phyloP scores from a whole-genome alignment of 2,329 filamentous ascomycete genomes.

The Phaeosphaeriaceae sp. region DNA sequence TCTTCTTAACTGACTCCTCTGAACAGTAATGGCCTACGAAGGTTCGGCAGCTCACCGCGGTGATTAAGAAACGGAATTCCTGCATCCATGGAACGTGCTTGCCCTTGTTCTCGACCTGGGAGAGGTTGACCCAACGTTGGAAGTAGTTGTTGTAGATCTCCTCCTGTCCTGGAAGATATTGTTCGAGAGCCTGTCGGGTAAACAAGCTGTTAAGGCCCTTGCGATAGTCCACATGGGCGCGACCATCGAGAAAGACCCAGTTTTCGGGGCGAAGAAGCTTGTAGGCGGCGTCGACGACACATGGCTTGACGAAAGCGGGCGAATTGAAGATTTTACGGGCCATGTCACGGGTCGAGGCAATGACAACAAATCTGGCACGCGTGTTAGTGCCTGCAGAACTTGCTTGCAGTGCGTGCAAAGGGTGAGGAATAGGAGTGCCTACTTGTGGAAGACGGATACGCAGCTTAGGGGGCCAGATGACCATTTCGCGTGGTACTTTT shows the following conservation, averaged over 20 bases:
- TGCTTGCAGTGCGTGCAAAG: neutral
- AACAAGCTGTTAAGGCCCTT: constrained; percentile 96
- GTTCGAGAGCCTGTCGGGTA: constrained; percentile 84
- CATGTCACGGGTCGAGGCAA: constrained; percentile 93
- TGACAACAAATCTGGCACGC: constrained; percentile 82
- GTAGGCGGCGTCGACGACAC: constrained; percentile 90
- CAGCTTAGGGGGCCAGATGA: constrained; percentile 88
- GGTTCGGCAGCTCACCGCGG: constrained; percentile 92
- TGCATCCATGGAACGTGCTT: constrained; percentile 88
- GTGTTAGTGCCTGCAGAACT: constrained; percentile 19
- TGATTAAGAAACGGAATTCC: constrained; percentile 92
- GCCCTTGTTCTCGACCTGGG: constrained; percentile 69
- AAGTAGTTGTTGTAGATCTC: constrained; percentile 91
- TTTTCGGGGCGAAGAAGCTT: constrained; percentile 92
- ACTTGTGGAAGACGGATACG: constrained; percentile 99
- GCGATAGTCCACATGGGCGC: constrained; percentile 93
- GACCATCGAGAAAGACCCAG: constrained; percentile 97
- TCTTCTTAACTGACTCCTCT: constrained; percentile 88
- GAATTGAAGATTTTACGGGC: constrained; percentile 97
- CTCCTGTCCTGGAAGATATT: constrained; percentile 90
- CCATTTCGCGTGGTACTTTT: constrained; percentile 93
- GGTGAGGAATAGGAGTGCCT: constrained; percentile 28
- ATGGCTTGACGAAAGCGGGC: constrained; percentile 89
- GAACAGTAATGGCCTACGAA: constrained; percentile 96
- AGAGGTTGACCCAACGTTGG: constrained; percentile 75